Conservation (phyloP, 495 filamentous ascomycete species). For the Wilcoxina mikolae region DNA sequence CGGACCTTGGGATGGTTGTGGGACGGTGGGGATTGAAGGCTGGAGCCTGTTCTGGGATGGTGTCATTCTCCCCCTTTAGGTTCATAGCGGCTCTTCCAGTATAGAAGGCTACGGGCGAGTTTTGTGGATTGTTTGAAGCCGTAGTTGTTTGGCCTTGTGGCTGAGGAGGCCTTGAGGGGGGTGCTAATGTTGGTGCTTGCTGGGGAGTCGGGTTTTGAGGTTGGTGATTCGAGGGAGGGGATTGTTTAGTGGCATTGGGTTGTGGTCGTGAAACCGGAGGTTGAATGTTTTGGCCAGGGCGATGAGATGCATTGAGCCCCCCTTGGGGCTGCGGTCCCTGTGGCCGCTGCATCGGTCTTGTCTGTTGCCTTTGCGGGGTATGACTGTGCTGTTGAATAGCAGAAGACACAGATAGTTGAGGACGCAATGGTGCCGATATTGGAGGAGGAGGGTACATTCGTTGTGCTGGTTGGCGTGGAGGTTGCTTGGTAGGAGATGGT, state of each 20-base stretch:
- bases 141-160: background rate
- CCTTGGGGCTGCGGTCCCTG: slow-evolving; percentile 3
- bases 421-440: too few relatives aligned
- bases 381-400: too few relatives aligned
- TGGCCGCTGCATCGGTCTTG: background rate
- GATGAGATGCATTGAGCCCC: too few relatives aligned
- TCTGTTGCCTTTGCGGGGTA: background rate
- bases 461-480: background rate
- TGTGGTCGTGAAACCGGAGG: too few relatives aligned
- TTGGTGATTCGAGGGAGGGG: too few relatives aligned
- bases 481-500: background rate
- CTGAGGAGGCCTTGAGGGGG: background rate
- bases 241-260: too few relatives aligned
- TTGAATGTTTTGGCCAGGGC: too few relatives aligned
- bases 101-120: slow-evolving; percentile 20
- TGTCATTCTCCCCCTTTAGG: slow-evolving; percentile 17
- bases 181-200: background rate
- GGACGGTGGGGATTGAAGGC: slow-evolving; percentile 24
- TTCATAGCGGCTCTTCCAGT: slow-evolving; percentile 23
- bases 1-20: slow-evolving; percentile 25
- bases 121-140: slow-evolving; percentile 2
- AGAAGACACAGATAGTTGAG: too few relatives aligned
- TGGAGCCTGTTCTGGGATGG: slow-evolving; percentile 15
- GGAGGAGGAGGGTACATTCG: too few relatives aligned
- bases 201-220: background rate